Evolutionary conservation across 352 stramenopile genomes (phyloP).

Genomic region (Paralagenidium karlingii): DNA sequence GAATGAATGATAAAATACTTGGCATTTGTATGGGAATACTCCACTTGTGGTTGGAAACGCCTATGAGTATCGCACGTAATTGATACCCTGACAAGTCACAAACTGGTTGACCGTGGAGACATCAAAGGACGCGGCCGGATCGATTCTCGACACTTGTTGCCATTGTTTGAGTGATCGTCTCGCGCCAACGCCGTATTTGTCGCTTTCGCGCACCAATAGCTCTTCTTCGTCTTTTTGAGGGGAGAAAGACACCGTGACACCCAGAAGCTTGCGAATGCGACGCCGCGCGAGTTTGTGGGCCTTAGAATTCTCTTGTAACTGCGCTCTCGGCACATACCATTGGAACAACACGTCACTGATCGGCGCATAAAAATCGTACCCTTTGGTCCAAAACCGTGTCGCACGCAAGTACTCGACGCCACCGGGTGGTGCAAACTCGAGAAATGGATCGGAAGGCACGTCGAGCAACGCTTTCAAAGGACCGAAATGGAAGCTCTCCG

Average conservation of each 20-base stretch:
- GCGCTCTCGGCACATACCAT: constrained; percentile 15
- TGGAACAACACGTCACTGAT: constrained; percentile 45
- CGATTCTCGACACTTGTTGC: constrained; percentile 48
- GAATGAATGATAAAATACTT: too few relatives aligned
- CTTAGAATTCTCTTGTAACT: constrained; percentile 1
- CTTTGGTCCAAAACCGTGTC: constrained; percentile 73
- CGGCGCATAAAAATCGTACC: constrained; percentile 79
- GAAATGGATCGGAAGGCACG: constrained; percentile 66
- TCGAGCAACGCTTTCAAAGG: constrained; percentile 31
- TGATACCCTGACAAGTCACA: constrained; percentile 35
- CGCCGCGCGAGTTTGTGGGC: constrained; percentile 14
- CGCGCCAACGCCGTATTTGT: constrained; percentile 27
- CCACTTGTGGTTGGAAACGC: too few relatives aligned
- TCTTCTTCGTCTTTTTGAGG: constrained; percentile 17
- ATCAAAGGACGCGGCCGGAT: constrained; percentile 41
- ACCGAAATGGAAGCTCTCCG: constrained; percentile 74
- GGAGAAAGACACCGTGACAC: constrained; percentile 25
- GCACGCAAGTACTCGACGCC: constrained; percentile 68
- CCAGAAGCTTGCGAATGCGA: constrained; percentile 50
- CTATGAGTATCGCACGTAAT: constrained; percentile 61
- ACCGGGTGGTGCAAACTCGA: constrained; percentile 13
- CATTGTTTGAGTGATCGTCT: constrained; percentile 39
- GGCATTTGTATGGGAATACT: too few relatives aligned
- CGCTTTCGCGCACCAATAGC: background rate
- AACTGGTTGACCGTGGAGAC: constrained; percentile 85